phyloP scores from a whole-genome alignment of 208 protist genomes.

The Leishmania arabica region DNA sequence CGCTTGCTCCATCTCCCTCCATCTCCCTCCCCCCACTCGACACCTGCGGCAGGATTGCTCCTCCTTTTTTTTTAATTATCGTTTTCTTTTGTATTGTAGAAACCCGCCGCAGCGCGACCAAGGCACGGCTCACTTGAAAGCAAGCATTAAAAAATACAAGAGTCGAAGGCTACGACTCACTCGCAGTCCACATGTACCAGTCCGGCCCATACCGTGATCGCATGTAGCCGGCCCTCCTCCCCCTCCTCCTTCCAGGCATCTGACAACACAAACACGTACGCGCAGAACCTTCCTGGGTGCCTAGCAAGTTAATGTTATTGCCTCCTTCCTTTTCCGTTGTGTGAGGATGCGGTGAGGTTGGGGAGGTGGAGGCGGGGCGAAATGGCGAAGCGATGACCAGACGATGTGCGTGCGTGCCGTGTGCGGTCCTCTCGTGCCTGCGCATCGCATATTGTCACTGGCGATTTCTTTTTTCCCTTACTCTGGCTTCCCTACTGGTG shows the following conservation, averaged over 20 bases:
- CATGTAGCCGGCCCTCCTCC: neutral
- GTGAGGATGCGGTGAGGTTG: neutral
- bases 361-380: neutral
- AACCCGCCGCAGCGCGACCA: neutral
- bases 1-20: no score
- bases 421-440: neutral
- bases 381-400: no score
- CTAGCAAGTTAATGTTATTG: neutral
- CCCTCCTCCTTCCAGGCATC: neutral
- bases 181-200: neutral
- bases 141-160: neutral
- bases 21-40: neutral
- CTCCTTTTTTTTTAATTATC: no score
- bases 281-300: neutral
- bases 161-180: neutral
- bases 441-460: neutral
- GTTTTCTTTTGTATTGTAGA: neutral
- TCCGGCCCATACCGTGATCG: neutral
- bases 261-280: neutral
- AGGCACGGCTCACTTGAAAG: neutral
- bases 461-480: neutral
- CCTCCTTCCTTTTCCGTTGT: conserved; percentile 1
- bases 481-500: neutral
- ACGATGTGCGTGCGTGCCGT: neutral
- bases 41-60: neutral